Percentiles rank a stretch among this genome's conserved stretches.
These are phyloP conservation scores for Epichloe sibirici DNA, from an alignment of 2,329 filamentous ascomycete species.

Conservation along the genomic window DNA sequence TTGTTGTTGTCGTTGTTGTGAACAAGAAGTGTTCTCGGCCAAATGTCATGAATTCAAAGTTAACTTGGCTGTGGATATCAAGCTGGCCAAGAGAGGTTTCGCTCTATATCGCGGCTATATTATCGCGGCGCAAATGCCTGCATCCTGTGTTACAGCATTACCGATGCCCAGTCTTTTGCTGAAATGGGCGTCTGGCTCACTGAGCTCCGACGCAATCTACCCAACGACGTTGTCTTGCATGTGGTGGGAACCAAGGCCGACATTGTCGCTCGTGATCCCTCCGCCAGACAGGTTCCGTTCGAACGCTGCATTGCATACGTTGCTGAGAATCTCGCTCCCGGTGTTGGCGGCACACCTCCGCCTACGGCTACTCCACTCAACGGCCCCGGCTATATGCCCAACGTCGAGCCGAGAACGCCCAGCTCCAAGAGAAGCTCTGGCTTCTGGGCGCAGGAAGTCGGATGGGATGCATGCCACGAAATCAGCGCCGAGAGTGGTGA, in stretches of 20 bases:
- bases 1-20: background rate
- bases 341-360: constrained; percentile 53
- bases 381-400: constrained; percentile 12
- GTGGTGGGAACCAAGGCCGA: constrained; percentile 94
- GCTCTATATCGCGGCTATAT: constrained; percentile 88
- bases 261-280: constrained; percentile 74
- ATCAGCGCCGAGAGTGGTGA: constrained; percentile 89
- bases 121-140: constrained; percentile 92
- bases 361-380: constrained; percentile 40
- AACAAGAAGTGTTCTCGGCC: background rate
- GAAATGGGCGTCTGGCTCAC: constrained; percentile 89
- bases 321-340: constrained; percentile 75
- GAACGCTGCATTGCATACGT: constrained; percentile 94
- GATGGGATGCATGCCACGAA: constrained; percentile 96
- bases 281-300: constrained; percentile 73
- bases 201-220: constrained; percentile 70
- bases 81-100: constrained; percentile 88
- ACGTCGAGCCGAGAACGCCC: constrained; percentile 43
- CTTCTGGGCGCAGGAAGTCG: constrained; percentile 85
- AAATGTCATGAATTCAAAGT: background rate
- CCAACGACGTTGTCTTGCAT: constrained; percentile 70
- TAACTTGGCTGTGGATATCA: constrained; percentile 5
- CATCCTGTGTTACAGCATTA: constrained; percentile 91
- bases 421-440: constrained; percentile 57
- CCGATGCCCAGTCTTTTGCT: constrained; percentile 69